A percentile compares a stretch with the other conserved stretches of the same genome.
These are phyloP conservation scores for Penicillium sp. DNA, from an alignment of 2,329 filamentous ascomycete species.

Conservation along the genomic window DNA sequence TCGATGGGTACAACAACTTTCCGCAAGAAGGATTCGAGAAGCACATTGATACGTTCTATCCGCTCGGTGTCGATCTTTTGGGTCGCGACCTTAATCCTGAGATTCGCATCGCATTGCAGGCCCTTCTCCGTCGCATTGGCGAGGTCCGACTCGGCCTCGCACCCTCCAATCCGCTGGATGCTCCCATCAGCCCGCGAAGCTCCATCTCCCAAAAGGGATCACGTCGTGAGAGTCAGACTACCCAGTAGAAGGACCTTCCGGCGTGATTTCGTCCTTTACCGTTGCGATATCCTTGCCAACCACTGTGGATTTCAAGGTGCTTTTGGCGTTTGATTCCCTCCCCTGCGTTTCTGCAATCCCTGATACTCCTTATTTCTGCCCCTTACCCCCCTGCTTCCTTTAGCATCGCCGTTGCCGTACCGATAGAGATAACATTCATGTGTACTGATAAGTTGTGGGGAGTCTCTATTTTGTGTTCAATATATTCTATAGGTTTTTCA, in stretches of 20 bases:
- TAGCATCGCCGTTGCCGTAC: slow-evolving; percentile 6
- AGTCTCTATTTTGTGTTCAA: slow-evolving; percentile 5
- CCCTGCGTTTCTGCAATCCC: slow-evolving; percentile 5
- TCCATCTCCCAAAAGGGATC: slow-evolving; percentile 30
- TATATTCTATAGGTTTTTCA: not conserved
- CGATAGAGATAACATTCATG: slow-evolving; percentile 21
- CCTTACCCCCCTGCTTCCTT: slow-evolving; percentile 2
- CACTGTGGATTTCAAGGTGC: slow-evolving; percentile 16
- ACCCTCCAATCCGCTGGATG: slow-evolving; percentile 20
- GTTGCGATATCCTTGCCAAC: slow-evolving; percentile 29
- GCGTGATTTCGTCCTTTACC: slow-evolving; percentile 9
- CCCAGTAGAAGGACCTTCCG: slow-evolving; percentile 9
- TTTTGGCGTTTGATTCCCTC: slow-evolving; percentile 10
- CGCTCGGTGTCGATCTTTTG: slow-evolving; percentile 74
- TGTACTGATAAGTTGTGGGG: slow-evolving; percentile 22
- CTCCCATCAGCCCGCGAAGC: slow-evolving; percentile 30
- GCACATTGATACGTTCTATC: slow-evolving; percentile 79
- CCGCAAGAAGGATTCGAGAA: slow-evolving; percentile 71
- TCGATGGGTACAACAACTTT: slow-evolving; percentile 87
- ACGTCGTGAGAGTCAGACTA: slow-evolving; percentile 26
- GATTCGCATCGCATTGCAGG: slow-evolving; percentile 69
- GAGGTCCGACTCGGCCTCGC: slow-evolving; percentile 58
- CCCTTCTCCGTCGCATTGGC: slow-evolving; percentile 72
- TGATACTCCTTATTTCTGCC: slow-evolving; percentile 3
- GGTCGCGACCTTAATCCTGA: slow-evolving; percentile 75